A percentile compares a stretch with the other conserved stretches of the same genome.
Evolutionary conservation across 371 early-diverging fungal genomes (phyloP).

Genomic region (Encephalitozoon intestinalis): DNA sequence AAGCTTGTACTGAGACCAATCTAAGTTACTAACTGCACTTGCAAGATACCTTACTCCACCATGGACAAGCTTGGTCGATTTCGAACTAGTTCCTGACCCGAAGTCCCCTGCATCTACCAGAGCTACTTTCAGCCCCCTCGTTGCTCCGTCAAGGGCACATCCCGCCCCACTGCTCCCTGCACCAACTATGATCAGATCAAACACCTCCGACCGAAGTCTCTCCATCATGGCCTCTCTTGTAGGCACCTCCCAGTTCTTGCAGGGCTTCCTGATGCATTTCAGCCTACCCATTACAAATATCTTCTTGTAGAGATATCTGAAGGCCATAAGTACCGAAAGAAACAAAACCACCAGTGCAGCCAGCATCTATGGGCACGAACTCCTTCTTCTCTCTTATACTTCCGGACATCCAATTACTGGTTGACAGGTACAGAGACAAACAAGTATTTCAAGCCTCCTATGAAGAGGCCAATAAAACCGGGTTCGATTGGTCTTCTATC

Average conservation of each 20-base stretch:
- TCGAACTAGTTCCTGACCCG: conserved; percentile 82
- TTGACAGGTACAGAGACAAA: neutral
- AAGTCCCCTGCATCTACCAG: conserved; percentile 92
- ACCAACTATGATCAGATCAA: conserved; percentile 84
- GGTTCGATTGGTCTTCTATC: neutral
- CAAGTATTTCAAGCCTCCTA: neutral
- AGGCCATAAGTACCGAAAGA: neutral
- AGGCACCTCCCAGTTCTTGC: conserved; percentile 45
- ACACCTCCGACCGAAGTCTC: conserved; percentile 26
- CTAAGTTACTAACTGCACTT: conserved; percentile 84
- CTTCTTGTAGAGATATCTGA: conserved; percentile 9
- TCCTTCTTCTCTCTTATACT: neutral
- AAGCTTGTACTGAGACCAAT: conserved; percentile 86
- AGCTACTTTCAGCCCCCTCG: conserved; percentile 85
- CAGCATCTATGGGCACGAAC: neutral
- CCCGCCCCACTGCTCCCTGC: conserved; percentile 96
- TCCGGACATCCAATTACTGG: neutral
- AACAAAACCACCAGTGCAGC: neutral
- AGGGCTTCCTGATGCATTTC: neutral
- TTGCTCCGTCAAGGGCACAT: conserved; percentile 84
- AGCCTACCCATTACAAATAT: conserved; percentile 7
- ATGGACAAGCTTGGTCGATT: conserved; percentile 92
- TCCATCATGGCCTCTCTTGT: conserved; percentile 31
- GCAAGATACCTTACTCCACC: conserved; percentile 97
- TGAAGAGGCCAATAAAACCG: neutral